Percentiles rank a stretch among this genome's conserved stretches.
phyloP scores from a whole-genome alignment of 2,329 filamentous ascomycete species.

The Fusarium metavorans region DNA sequence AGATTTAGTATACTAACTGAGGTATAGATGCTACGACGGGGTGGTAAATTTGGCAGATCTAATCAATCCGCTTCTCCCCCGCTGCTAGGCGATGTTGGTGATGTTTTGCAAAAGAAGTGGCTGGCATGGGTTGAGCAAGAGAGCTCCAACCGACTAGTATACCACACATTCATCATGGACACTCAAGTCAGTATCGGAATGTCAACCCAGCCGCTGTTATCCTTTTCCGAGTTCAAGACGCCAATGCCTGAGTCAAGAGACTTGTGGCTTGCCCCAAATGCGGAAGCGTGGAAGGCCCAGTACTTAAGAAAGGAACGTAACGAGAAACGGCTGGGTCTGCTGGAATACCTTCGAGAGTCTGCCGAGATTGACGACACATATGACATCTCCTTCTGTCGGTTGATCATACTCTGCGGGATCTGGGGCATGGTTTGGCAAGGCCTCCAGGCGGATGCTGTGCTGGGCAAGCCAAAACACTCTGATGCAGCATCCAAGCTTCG shows the following conservation, averaged over 20 bases:
- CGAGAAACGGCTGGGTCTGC: neutral
- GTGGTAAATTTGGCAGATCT: conserved; percentile 13
- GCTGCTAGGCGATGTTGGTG: conserved; percentile 8
- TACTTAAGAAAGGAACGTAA: conserved; percentile 13
- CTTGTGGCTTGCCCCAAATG: conserved; percentile 26
- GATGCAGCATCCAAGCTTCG: conserved; percentile 19
- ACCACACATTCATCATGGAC: conserved; percentile 22
- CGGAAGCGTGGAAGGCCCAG: conserved; percentile 22
- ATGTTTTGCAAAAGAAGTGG: conserved; percentile 23
- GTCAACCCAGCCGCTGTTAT: conserved; percentile 20
- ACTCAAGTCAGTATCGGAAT: conserved; percentile 25
- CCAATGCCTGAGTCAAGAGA: conserved; percentile 24
- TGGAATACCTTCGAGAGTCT: conserved; percentile 18
- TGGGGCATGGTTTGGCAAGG: conserved; percentile 33
- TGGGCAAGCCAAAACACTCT: conserved; percentile 11
- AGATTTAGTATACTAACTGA: neutral
- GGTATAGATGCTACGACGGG: conserved; percentile 17
- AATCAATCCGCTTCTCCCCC: neutral
- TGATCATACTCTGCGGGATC: conserved; percentile 18
- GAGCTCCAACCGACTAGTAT: conserved; percentile 20
- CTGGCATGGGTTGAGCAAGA: conserved; percentile 27
- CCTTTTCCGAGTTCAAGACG: conserved; percentile 19
- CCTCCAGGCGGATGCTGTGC: conserved; percentile 5
- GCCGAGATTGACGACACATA: conserved; percentile 18
- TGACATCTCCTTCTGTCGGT: conserved; percentile 11